phyloP scores from a whole-genome alignment of 164 flowering plant species.

The Malania oleifera region DNA sequence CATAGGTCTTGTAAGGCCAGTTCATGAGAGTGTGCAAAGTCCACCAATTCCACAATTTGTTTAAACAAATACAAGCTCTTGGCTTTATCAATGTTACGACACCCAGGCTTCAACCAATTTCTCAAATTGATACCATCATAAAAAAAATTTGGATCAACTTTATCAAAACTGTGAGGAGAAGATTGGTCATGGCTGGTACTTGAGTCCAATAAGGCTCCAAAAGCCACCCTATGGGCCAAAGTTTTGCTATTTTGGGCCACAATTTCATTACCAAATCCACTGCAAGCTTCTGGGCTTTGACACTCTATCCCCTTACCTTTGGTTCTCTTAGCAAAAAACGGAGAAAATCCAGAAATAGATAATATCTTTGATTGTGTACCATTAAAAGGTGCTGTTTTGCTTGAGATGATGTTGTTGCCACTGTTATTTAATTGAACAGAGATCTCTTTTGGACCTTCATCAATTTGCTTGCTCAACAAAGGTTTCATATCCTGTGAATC shows the following conservation, averaged over 20 bases:
- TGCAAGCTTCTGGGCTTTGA: slow-evolving; percentile 8
- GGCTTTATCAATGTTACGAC: too few species aligned
- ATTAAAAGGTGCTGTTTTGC: neutral
- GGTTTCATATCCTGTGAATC: slow-evolving; percentile 10
- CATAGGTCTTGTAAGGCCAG: too few species aligned
- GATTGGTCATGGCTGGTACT: neutral
- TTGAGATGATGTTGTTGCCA: slow-evolving; percentile 15
- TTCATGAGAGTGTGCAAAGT: too few species aligned
- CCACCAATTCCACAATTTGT: too few species aligned
- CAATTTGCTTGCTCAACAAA: slow-evolving; percentile 9
- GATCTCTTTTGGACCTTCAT: slow-evolving; percentile 11
- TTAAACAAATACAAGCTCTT: too few species aligned
- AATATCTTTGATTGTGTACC: slow-evolving; percentile 11
- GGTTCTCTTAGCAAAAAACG: slow-evolving; percentile 12
- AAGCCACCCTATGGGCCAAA: too few species aligned
- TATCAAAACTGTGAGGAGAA: too few species aligned
- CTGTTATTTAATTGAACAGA: slow-evolving; percentile 13
- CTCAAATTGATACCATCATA: too few species aligned
- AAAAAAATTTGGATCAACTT: too few species aligned
- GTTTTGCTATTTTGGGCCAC: slow-evolving; percentile 8
- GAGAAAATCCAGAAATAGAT: slow-evolving; percentile 10
- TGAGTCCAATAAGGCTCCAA: slow-evolving; percentile 6
- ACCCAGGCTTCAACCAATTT: too few species aligned
- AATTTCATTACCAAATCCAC: neutral
- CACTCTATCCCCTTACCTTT: slow-evolving; percentile 20